Evolutionary conservation across 2,329 filamentous ascomycete species (phyloP), one percentile per base, ranked within the genome.

Genomic region (Boeremia exigua): DNA sequence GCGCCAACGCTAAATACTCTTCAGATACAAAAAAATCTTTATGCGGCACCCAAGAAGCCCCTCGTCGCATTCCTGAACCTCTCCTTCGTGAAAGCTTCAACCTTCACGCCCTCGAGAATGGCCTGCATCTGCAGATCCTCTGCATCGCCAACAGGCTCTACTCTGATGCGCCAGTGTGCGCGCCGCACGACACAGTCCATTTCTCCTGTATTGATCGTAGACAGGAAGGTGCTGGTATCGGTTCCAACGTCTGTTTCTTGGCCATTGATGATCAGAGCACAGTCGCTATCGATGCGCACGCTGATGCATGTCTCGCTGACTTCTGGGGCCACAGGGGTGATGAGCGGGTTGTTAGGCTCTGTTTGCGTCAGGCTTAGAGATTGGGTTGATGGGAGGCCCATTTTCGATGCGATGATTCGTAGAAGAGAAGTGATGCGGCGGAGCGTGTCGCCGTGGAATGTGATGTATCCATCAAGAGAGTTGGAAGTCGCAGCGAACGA

Each of bases 381-480:
- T 19, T 80, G 76, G 9, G 78, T 80, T 12, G 78, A 75, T 0
- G 89, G 86, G 6, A 92, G 74, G 59, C 88, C 89, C 63, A 95
- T 84, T 73, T 94, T 96, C 30, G 88, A 88, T 2, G 89, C 86
- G n/a, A 96, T 83, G 8, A 96, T 88, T 65, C 91, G 88, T 61
- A 96, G 86, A 6, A 97, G 79, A 50, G 87, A 88, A 0, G 86
- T 83, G 15, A 97, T 81, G 48, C 91, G 84, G 10, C 85, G 82
- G 62, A 89, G 88, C 5, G 87, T 85, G 42, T 89, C 84, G 12
- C 86, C 85, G 63, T 90, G 85, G 76, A 97, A 96, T 60, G 90
- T 86, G 1, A 86, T 88, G 2, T 86, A 82, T 12, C 40, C 46
- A 28, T 4, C 1, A 1, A 45, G 5, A 48, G 69, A 46, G 11